phyloP scores from a whole-genome alignment of 306 rosid genomes.

The Acmispon strigosus region DNA sequence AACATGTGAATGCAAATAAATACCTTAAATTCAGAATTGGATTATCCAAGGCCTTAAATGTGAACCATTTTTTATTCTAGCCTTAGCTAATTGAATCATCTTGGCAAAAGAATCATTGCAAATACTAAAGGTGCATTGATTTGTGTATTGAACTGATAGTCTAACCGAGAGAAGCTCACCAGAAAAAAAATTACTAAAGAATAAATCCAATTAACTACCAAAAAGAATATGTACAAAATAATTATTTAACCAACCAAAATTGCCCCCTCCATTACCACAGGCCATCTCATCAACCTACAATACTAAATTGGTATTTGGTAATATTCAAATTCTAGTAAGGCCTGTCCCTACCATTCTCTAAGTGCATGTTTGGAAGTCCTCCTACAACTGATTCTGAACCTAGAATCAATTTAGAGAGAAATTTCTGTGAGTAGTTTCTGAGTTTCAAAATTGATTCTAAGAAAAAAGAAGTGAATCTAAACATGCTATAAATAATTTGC shows the following conservation, averaged over 20 bases:
- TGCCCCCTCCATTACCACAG: slow-evolving; percentile 3
- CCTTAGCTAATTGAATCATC: background rate
- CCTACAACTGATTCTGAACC: no score
- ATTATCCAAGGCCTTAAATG: background rate
- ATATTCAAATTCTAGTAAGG: slow-evolving; percentile 4
- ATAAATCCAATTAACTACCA: background rate
- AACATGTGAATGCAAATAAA: background rate
- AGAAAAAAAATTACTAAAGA: slow-evolving; percentile 16
- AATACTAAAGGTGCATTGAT: background rate
- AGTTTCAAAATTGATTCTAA: no score
- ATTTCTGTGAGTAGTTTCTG: no score
- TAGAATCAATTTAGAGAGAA: no score
- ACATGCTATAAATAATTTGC: background rate
- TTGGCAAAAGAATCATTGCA: background rate
- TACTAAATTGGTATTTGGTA: background rate
- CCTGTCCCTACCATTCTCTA: background rate
- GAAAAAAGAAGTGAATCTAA: no score
- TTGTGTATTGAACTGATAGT: background rate
- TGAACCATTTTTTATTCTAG: background rate
- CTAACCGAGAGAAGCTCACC: background rate
- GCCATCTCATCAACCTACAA: slow-evolving; percentile 20
- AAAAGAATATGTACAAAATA: slow-evolving; percentile 25
- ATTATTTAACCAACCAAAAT: slow-evolving; percentile 15
- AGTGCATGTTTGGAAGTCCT: no score
- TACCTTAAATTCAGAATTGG: slow-evolving; percentile 2